Conservation (phyloP, 2,329 filamentous ascomycete species). For the Pestalotiopsis sp. region DNA sequence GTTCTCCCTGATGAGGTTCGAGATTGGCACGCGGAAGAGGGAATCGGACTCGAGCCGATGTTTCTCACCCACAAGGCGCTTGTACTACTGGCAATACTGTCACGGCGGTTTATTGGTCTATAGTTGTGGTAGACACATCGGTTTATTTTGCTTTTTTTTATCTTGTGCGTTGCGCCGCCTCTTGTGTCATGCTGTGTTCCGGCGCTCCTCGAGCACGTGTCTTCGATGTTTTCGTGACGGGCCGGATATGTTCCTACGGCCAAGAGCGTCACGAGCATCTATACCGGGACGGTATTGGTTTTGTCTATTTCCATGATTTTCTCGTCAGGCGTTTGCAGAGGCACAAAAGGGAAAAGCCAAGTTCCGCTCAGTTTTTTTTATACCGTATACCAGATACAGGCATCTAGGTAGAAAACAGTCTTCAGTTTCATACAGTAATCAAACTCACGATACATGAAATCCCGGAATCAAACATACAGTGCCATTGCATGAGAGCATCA, state of each 20-base stretch:
- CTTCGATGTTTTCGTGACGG: background rate
- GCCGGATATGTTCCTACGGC: background rate
- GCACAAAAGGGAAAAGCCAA: no score
- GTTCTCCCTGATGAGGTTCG: background rate
- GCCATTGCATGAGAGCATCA: no score
- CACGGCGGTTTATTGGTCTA: background rate
- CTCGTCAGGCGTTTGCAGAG: no score
- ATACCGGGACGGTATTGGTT: no score
- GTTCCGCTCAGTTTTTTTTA: no score
- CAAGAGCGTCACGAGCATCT: background rate
- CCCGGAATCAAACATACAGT: no score
- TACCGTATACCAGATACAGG: no score
- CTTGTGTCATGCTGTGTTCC: background rate
- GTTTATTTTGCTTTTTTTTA: background rate
- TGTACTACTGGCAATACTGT: background rate
- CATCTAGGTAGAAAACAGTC: no score
- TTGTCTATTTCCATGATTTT: no score
- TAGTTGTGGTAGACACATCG: constrained; percentile 1
- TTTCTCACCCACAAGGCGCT: background rate
- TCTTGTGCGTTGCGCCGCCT: background rate
- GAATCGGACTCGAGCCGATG: background rate
- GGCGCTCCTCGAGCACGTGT: background rate
- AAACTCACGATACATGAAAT: no score
- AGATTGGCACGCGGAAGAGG: background rate
- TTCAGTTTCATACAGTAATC: no score